Evolutionary conservation across 2,329 filamentous ascomycete species (phyloP).

Genomic region (Fusarium coicis): DNA sequence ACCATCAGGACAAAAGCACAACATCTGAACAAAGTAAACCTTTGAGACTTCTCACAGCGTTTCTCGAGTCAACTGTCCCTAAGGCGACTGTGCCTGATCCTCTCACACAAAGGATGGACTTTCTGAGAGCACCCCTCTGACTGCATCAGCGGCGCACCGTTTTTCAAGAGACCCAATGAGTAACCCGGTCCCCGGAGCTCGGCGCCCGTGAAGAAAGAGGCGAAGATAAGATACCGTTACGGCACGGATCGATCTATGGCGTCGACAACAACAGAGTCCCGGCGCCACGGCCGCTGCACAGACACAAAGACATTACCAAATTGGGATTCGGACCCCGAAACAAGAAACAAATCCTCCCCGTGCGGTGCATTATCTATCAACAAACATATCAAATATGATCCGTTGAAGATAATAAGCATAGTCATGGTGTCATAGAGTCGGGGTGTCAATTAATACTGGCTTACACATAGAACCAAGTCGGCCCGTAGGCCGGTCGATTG

Average conservation of each 20-base stretch:
- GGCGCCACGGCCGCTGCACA: not conserved
- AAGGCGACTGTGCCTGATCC: fast-evolving
- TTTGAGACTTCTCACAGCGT: fast-evolving
- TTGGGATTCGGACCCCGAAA: not conserved
- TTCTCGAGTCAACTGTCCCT: fast-evolving
- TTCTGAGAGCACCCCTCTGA: not conserved
- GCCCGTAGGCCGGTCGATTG: too few species aligned
- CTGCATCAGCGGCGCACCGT: fast-evolving
- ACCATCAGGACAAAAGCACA: fast-evolving
- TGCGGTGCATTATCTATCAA: not conserved
- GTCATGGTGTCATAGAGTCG: not conserved
- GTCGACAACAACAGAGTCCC: not conserved
- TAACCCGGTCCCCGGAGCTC: not conserved
- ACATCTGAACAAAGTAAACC: fast-evolving
- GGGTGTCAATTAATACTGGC: not conserved
- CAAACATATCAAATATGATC: not conserved
- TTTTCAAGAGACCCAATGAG: not conserved
- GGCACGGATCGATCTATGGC: not conserved
- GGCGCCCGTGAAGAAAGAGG: not conserved
- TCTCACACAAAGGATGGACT: too few species aligned
- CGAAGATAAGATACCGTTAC: not conserved
- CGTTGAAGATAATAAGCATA: not conserved
- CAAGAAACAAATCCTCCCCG: fast-evolving
- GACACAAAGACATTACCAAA: not conserved
- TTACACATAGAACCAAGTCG: not conserved